Base-by-base conservation (phyloP, 2,329 filamentous ascomycete genomes). In the Trichoderma sp. region DNA sequence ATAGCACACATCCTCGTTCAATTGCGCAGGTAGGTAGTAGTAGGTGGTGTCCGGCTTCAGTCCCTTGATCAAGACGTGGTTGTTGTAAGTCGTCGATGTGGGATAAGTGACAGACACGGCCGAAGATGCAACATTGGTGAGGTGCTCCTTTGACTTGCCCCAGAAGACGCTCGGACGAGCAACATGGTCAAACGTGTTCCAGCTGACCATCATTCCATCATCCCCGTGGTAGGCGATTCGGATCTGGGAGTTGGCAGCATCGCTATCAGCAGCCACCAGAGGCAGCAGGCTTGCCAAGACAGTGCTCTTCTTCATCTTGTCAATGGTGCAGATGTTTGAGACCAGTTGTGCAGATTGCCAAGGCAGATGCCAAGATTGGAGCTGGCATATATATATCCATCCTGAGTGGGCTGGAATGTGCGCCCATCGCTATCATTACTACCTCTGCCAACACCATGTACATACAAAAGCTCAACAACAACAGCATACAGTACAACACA, bases 191-290 rank as follows among this genome's bases (percentile, higher is more conserved):
- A 65, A 65, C 27, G 63, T 65, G 15, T 65, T 65, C 63, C 63
- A 65, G 63, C 63, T 65, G 29, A 65, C 27, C 52, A 65, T 37
- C 63, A 65, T 65, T 27, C 63, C 63, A 56, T 65, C 52, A 27
- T 56, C 52, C 1, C 63, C 63, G 15, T 65, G 63, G 52, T 25
- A 65, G 29, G 63, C 52, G 13, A 65, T 39, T 25, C 63, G 63
- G 39, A 65, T 27, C 63, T 65, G 63, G 5, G 63, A 32, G 52
- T 57, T 57, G 10, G 63, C 37, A 35, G 52, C 61, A 64, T 64
- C 61, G 35, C 32, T 53, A 2, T 64, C 50, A n/a, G 50, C 61
- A 2, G 50, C 52, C n/a, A 34, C 52, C 37, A 65, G 37, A 56
- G 63, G 52, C 15, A 57, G 50, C 52, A 65, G 22, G 13, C 50